A percentile compares a stretch with the other conserved stretches of the same genome.
Conservation (phyloP, 2,329 filamentous ascomycete genomes). For the Trichophyton simii region DNA sequence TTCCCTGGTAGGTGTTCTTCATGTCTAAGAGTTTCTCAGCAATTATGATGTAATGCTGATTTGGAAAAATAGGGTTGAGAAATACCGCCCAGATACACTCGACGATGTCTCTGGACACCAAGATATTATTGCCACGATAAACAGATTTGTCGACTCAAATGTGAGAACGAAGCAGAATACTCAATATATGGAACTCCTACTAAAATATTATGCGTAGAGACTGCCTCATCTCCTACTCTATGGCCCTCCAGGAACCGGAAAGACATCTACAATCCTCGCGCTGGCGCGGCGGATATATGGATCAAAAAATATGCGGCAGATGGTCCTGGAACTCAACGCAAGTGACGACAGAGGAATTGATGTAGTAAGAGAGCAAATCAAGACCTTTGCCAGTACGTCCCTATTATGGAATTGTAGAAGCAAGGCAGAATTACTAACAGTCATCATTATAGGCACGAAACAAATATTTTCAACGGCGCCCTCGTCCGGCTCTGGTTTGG, state of each 20-base stretch:
- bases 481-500: constrained; percentile 41
- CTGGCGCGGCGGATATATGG: constrained; percentile 91
- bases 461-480: constrained; percentile 74
- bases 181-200: neutral
- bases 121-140: constrained; percentile 94
- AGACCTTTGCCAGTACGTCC: constrained; percentile 72
- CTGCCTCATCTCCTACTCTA: constrained; percentile 94
- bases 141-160: constrained; percentile 92
- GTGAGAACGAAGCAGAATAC: constrained; percentile 26
- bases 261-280: constrained; percentile 91
- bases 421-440: neutral
- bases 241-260: constrained; percentile 89
- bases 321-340: constrained; percentile 96
- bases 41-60: constrained; percentile 13
- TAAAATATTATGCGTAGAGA: constrained; percentile 36
- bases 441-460: constrained; percentile 49
- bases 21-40: no score
- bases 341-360: constrained; percentile 97
- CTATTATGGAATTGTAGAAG: neutral
- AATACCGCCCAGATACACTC: constrained; percentile 81
- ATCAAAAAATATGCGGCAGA: constrained; percentile 81
- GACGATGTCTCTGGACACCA: constrained; percentile 92
- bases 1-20: constrained; percentile 61
- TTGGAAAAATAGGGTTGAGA: constrained; percentile 63
- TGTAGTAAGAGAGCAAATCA: constrained; percentile 96